A percentile compares a stretch with the other conserved stretches of the same genome.
Conservation (phyloP, 1,284 basidiomycete species). For the Blastosporella zonata region DNA sequence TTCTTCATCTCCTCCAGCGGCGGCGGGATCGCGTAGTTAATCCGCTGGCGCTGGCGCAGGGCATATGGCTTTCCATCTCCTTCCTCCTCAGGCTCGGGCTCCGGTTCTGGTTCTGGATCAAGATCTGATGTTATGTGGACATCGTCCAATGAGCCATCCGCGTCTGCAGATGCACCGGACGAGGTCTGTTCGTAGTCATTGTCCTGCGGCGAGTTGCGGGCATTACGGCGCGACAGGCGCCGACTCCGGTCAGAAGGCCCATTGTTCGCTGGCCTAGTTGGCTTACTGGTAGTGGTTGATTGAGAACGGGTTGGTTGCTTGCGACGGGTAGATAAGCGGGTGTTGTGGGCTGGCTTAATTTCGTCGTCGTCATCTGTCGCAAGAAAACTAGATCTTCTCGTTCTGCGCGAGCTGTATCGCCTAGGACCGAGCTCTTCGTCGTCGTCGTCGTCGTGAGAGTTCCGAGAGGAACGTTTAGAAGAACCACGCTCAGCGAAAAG, state of each 20-base stretch:
- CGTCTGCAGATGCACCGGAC: conserved; percentile 51
- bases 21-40: conserved; percentile 77
- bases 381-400: conserved; percentile 35
- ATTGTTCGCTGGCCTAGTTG: conserved; percentile 22
- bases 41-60: conserved; percentile 58
- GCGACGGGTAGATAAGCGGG: conserved; percentile 32
- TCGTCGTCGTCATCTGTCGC: conserved; percentile 47
- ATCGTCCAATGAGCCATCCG: conserved; percentile 57
- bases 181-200: conserved; percentile 51
- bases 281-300: conserved; percentile 11
- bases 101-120: conserved; percentile 34
- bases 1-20: conserved; percentile 62
- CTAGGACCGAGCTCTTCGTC: conserved; percentile 24
- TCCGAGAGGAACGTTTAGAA: conserved; percentile 14
- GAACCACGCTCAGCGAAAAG: conserved; percentile 26
- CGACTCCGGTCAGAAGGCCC: conserved; percentile 21
- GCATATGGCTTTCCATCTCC: conserved; percentile 61
- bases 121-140: conserved; percentile 42
- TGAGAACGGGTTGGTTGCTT: conserved; percentile 28
- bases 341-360: conserved; percentile 21
- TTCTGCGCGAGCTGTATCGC: conserved; percentile 17
- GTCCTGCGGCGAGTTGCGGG: conserved; percentile 27
- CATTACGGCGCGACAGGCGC: conserved; percentile 29
- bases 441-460: conserved; percentile 34
- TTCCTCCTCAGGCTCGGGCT: conserved; percentile 42